Base-by-base conservation (phyloP, 1,139 yeast species). In the Dujonia santamariae region DNA sequence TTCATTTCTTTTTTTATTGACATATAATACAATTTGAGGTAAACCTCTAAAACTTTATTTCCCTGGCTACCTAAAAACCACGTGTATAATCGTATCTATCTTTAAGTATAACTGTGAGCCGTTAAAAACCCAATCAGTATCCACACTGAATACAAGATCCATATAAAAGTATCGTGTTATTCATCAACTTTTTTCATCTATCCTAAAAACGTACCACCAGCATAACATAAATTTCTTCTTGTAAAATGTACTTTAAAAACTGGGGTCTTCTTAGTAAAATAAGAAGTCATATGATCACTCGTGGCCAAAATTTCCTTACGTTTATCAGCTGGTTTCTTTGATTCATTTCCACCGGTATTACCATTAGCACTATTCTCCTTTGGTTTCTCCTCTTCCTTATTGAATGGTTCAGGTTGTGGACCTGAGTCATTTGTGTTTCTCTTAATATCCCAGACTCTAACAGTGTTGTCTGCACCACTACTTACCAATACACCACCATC, bases 401-500 rank as follows among this genome's bases (percentile, higher is more conserved):
- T 59, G 47, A 83, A 78, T 4, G 81, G 76, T 51, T 86, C 96
- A 1, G 96, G 95, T 48, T 79, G 85, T 2, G 90, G 81, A 4
- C 87, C 86, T 2, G 82, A 77, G 47, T 86, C 96, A 38, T 73
- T 72, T 0, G 96, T 86, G 39, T 87, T 87, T 48, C 81, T 78
- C 57, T 85, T 86, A 36, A 87, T 80, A 58, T 94, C 97, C 98
- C 98, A 94, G 2, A 90, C 95, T 47, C 98, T 72, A 3, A 92
- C 95, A 3, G 95, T 81, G 51, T 83, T 80, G 60, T 94, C 98
- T 1, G 95, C 92, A 34, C 95, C 97, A 21, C 95, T 88, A 58
- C 96, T 85, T 3, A 92, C 92, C 37, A 94, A 70, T 0, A 88
- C 87, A 16, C 85, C 78, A 15, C 97, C 97, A 52, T 90, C 97